Percentiles rank a stretch among this genome's conserved stretches.
phyloP scores from a whole-genome alignment of 1,139 yeast species.

The Pichia sp. region DNA sequence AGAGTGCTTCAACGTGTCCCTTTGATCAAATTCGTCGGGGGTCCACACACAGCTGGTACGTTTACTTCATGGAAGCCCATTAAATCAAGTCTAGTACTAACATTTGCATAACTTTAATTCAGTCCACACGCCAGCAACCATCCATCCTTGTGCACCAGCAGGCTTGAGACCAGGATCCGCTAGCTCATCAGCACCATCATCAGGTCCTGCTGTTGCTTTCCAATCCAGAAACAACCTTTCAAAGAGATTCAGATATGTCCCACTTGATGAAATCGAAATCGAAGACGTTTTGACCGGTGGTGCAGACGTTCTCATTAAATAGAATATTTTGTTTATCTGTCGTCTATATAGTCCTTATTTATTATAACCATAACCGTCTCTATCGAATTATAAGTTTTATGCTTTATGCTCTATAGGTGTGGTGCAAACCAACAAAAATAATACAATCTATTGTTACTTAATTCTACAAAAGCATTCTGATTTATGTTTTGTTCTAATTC shows the following conservation, averaged over 20 bases:
- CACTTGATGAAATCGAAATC: slow-evolving; percentile 61
- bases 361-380: slow-evolving; percentile 2
- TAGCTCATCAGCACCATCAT: slow-evolving; percentile 34
- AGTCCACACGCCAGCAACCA: slow-evolving; percentile 26
- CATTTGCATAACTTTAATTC: not conserved
- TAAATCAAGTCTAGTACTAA: not conserved
- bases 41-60: slow-evolving; percentile 37
- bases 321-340: not conserved
- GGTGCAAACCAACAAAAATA: slow-evolving; percentile 7
- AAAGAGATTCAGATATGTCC: slow-evolving; percentile 59
- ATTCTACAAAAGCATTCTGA: not conserved
- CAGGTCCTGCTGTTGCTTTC: slow-evolving; percentile 23
- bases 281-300: slow-evolving; percentile 77
- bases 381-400: not conserved
- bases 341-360: slow-evolving; percentile 5
- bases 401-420: slow-evolving; percentile 1
- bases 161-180: slow-evolving; percentile 44
- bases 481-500: not conserved
- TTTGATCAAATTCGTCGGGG: slow-evolving; percentile 60
- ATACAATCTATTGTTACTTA: not conserved
- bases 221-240: slow-evolving; percentile 63
- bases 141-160: slow-evolving; percentile 51
- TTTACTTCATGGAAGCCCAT: slow-evolving; percentile 1
- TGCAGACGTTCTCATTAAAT: slow-evolving; percentile 40
- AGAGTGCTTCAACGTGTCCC: slow-evolving; percentile 42